Conservation (phyloP, 2,329 filamentous ascomycete genomes). For the Alternaria novae-zelandiae region DNA sequence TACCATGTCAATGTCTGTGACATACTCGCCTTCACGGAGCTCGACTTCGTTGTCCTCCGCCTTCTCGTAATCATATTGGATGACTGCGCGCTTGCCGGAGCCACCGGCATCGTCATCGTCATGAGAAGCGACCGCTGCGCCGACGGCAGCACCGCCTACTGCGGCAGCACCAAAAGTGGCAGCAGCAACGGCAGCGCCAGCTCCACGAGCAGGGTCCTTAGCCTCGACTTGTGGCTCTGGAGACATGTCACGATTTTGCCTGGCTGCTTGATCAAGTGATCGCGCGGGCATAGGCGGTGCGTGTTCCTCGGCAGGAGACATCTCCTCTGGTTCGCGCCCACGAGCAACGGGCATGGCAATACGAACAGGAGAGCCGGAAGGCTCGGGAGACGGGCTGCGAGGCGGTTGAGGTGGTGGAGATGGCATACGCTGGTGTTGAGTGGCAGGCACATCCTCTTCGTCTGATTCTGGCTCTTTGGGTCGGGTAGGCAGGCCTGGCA, state of each 20-base stretch:
- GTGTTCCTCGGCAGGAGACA: constrained; percentile 58
- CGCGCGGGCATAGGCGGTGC: constrained; percentile 67
- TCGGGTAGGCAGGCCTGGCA: constrained; percentile 75
- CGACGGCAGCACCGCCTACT: constrained; percentile 53
- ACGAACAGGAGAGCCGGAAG: constrained; percentile 76
- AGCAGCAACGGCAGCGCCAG: constrained; percentile 54
- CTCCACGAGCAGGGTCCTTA: constrained; percentile 60
- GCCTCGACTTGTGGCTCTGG: constrained; percentile 70
- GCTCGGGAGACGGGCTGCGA: constrained; percentile 57
- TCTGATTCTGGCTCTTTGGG: constrained; percentile 54
- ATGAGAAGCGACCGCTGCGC: constrained; percentile 45
- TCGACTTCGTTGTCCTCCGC: constrained; percentile 97
- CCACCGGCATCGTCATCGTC: constrained; percentile 36
- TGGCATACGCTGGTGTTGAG: constrained; percentile 58
- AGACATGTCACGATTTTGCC: constrained; percentile 68
- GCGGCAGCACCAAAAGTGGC: constrained; percentile 52
- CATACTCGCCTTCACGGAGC: constrained; percentile 82
- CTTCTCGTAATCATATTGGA: constrained; percentile 96
- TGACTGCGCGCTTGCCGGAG: constrained; percentile 74
- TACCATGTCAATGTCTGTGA: constrained; percentile 94
- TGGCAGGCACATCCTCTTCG: constrained; percentile 58
- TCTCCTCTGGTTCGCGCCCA: constrained; percentile 57
- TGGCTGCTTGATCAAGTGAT: constrained; percentile 67
- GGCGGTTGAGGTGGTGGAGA: constrained; percentile 47
- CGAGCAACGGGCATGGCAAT: constrained; percentile 85